phyloP scores from a whole-genome alignment of 305 asterid genomes.

The Solanum hybrid region DNA sequence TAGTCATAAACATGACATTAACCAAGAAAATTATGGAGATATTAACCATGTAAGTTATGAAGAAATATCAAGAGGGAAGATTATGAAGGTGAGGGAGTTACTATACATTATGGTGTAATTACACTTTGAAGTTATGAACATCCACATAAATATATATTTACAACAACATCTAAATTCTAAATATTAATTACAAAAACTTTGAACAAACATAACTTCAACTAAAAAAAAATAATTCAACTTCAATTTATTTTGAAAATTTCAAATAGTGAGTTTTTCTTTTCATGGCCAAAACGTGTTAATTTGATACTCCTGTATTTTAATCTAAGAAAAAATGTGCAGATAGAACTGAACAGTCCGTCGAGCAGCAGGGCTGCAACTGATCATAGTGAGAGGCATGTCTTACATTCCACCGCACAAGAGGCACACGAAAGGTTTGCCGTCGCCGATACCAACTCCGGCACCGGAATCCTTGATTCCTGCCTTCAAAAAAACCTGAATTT shows the following conservation, averaged over 20 bases:
- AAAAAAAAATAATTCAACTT: neutral
- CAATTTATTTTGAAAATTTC: neutral
- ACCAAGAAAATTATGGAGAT: no score
- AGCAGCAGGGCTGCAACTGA: neutral
- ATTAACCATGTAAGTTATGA: neutral
- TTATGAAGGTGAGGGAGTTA: neutral
- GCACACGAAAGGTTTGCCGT: neutral
- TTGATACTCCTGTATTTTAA: neutral
- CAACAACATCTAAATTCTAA: neutral
- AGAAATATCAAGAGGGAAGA: neutral
- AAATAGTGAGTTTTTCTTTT: neutral
- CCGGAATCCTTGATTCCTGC: neutral
- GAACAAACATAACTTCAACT: neutral
- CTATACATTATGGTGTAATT: neutral
- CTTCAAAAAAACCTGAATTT: no score
- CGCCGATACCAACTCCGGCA: neutral
- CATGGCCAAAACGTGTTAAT: neutral
- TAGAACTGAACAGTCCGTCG: neutral
- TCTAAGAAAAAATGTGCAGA: neutral
- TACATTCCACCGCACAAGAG: neutral
- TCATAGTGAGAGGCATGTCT: neutral
- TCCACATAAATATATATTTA: neutral
- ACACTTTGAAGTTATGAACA: neutral
- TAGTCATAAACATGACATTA: no score
- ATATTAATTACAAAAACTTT: neutral